Conservation (phyloP, 768 basidiomycete species). For the Boletus sp. region DNA sequence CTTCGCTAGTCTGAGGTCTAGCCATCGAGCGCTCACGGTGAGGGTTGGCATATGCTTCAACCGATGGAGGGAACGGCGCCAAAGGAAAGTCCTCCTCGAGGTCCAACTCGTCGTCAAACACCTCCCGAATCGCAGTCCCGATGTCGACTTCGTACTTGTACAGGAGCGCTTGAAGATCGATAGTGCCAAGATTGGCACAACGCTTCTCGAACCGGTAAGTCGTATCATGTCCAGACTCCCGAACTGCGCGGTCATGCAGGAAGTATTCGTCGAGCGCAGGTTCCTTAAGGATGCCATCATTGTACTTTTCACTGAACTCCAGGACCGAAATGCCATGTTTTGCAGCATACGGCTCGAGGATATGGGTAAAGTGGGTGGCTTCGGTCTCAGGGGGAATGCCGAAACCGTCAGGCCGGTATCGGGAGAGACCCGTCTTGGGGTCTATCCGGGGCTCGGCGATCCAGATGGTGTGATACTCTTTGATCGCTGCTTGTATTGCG, state of each 20-base stretch:
- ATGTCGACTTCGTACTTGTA: constrained; percentile 99
- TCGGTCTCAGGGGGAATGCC: constrained; percentile 99
- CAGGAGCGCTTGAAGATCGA: constrained; percentile 91
- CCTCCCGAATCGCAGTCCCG: constrained; percentile 93
- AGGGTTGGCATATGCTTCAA: constrained; percentile 64
- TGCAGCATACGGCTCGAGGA: constrained; percentile 90
- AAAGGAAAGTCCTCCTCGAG: constrained; percentile 90
- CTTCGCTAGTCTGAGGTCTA: constrained; percentile 69
- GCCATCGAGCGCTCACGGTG: constrained; percentile 55
- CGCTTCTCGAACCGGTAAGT: constrained; percentile 97
- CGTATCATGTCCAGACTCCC: constrained; percentile 95
- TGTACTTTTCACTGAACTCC: constrained; percentile 97
- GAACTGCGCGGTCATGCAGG: constrained; percentile 92
- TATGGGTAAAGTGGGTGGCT: constrained; percentile 96
- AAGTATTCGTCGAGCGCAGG: constrained; percentile 96
- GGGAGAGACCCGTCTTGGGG: constrained; percentile 88
- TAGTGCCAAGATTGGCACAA: constrained; percentile 93
- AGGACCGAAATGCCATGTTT: constrained; percentile 91
- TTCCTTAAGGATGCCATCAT: constrained; percentile 76
- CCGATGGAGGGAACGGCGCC: constrained; percentile 85
- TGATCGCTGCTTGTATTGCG: constrained; percentile 96
- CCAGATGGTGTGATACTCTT: constrained; percentile 99
- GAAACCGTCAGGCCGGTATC: constrained; percentile 89
- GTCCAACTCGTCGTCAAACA: constrained; percentile 90
- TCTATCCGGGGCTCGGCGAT: constrained; percentile 93